Evolutionary conservation across 2,329 filamentous ascomycete genomes (phyloP), one percentile per base, ranked within the genome.

Genomic region (Elsinoe batatas): DNA sequence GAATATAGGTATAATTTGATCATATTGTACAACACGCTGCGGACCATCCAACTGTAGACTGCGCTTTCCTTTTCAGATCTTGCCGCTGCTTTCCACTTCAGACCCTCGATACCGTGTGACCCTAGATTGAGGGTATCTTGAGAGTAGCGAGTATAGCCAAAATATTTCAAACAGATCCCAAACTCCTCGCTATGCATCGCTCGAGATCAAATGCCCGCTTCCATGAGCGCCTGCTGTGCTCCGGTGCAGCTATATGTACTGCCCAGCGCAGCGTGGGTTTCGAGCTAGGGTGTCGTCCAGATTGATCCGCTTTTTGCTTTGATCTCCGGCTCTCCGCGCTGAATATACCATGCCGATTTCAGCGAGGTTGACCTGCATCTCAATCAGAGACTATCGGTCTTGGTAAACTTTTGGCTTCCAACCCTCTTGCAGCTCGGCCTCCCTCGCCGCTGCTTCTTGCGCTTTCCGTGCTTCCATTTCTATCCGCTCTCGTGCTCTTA

Each of bases 361-460:
- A 49, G 35, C 44, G 44, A 35, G 44, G 26, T 11, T 26, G 18
- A 26, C 30, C 44, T 37, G 33, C 26, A 35, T 37, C 47, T 38
- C 18, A 32, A 47, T 55, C 53, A 57, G 38, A 42, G 53, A 54
- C 55, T 63, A 87, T 78, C 83, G 79, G 69, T 94, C 88, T 76
- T 94, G 94, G 73, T 93, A 96, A 58, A 96, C 76, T 77, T 95
- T 96, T 58, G 91, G 93, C 70, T 91, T 94, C 83, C 89, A 96
- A 0, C 91, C 93, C 60, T 89, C 85, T 68, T 85, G 82, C 54
- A 86, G 65, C 71, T 95, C 90, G 56, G 85, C 84, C 67, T 95
- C 89, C 65, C 82, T 77, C 63, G 84, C 82, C 12, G 80, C 79
- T 68, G 84, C 83, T 68, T 88, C 84, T 65, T 83, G 77, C 58